Base-by-base conservation (phyloP, 2,329 filamentous ascomycete genomes). In the Chrysoporthe austroafricana region DNA sequence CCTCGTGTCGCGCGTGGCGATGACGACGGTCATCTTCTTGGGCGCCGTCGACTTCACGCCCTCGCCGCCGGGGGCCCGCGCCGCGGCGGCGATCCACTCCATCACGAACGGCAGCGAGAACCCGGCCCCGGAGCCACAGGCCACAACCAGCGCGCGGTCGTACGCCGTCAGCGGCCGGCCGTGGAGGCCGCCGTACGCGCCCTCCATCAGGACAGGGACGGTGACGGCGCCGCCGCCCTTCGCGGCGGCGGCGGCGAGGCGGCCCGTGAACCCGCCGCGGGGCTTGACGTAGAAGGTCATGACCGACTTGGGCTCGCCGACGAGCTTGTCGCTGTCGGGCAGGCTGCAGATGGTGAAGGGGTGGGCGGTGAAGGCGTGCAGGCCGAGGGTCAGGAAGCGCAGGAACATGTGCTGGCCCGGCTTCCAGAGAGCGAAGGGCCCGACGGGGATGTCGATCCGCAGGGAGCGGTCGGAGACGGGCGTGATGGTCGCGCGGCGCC, bases 271-370 rank as follows among this genome's bases (percentile, higher is more conserved):
- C 1, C 65, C 65, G 32, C 65, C 65, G 21, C 58, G 65, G 14
- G 65, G 59, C 26, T 61, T 62, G 7, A 67, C 59, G 54, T 57
- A 62, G n/a, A 67, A 67, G 21, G 39, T 58, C 52, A 67, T 50
- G 52, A 56, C 50, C 11, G 42, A 62, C 4, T 36, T 8, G 8
- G 63, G 63, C 34, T n/a, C 43, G 63, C 63, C 63, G 43, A 59
- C 26, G 46, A 57, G 46, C 16, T 34, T n/a, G 54, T 50, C 60
- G 21, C 18, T 4, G 59, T 57, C 56, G 36, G 63, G 62, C 6
- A 71, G 34, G 11, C 65, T 68, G 48, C 66, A 70, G 21, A 70
- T 65, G n/a, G 70, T 71, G 18, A 72, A 72, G 0, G 71, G 71
- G 52, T 72, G 71, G 3, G 67, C 54, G 1, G 71, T 71, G 16